Conservation (phyloP, 805 yeast genomes). For the Kodamaea lidongshanica region DNA sequence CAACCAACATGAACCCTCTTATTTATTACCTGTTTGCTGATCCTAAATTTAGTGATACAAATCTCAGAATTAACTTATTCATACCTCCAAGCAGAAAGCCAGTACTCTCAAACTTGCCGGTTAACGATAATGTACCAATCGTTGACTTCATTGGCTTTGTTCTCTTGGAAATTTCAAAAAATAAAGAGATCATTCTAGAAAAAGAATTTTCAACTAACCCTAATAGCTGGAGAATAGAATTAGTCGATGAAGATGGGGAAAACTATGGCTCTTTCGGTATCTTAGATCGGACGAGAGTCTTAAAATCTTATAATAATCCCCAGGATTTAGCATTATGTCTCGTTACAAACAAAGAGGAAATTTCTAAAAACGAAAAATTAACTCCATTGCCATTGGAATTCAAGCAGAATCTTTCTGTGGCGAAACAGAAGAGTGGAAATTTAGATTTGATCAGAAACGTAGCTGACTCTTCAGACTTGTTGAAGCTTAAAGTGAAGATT, state of each 20-base stretch:
- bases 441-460: too few species aligned
- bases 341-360: conserved; percentile 44
- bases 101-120: conserved; percentile 16
- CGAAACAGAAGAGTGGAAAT: too few species aligned
- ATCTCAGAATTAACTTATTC: conserved; percentile 21
- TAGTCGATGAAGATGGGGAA: conserved; percentile 92
- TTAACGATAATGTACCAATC: conserved; percentile 25
- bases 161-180: conserved; percentile 14
- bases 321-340: conserved; percentile 75
- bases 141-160: conserved; percentile 39
- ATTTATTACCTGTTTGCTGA: conserved; percentile 37
- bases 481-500: too few species aligned
- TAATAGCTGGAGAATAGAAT: conserved; percentile 66
- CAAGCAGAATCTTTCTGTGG: conserved; percentile 11
- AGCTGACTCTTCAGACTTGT: too few species aligned
- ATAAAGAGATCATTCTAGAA: conserved; percentile 2
- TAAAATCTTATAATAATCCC: conserved; percentile 66
- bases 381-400: conserved; percentile 52
- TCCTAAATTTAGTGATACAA: conserved; percentile 12
- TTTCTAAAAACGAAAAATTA: conserved; percentile 39
- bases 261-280: conserved; percentile 91
- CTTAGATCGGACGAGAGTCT: conserved; percentile 58
- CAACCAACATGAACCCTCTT: conserved; percentile 38
- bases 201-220: conserved; percentile 38
- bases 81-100: conserved; percentile 29